Percentiles rank a stretch among this genome's conserved stretches.
Evolutionary conservation across 768 basidiomycete species (phyloP).

Genomic region (Phylloporus arenicola): DNA sequence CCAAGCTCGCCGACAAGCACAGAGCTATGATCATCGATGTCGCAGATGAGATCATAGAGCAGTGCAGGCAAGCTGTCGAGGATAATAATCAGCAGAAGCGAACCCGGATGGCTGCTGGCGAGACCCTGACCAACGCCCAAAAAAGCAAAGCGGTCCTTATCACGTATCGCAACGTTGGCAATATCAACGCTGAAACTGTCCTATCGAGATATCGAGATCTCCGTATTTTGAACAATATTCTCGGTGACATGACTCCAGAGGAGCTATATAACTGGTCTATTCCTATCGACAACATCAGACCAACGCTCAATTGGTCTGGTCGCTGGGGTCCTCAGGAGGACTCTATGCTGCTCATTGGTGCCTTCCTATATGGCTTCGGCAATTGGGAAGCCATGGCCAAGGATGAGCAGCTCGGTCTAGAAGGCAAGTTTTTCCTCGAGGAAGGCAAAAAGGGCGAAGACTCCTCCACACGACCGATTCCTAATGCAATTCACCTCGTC

Average conservation of each 20-base stretch:
- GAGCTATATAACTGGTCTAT: constrained; percentile 81
- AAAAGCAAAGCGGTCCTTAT: constrained; percentile 97
- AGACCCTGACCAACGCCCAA: constrained; percentile 86
- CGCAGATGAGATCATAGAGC: constrained; percentile 86
- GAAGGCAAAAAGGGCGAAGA: constrained; percentile 95
- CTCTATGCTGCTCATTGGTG: constrained; percentile 90
- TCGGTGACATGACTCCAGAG: constrained; percentile 53
- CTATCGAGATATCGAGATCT: constrained; percentile 86
- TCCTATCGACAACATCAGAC: constrained; percentile 89
- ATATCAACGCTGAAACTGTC: constrained; percentile 97
- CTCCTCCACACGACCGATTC: constrained; percentile 78
- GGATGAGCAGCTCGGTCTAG: constrained; percentile 75
- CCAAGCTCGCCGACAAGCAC: constrained; percentile 92
- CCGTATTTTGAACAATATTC: constrained; percentile 77
- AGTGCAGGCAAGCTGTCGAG: constrained; percentile 78
- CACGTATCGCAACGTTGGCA: constrained; percentile 80
- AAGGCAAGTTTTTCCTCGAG: constrained; percentile 96
- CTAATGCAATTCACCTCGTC: constrained; percentile 96
- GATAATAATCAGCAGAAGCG: constrained; percentile 81
- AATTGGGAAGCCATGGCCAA: constrained; percentile 96
- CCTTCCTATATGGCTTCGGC: constrained; percentile 90
- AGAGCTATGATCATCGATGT: constrained; percentile 86
- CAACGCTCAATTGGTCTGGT: constrained; percentile 94
- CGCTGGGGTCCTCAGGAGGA: constrained; percentile 92
- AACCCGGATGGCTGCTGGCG: constrained; percentile 68